Base-by-base conservation (phyloP, 192 early-diverging fungal species). In the Coemansia nantahalensis region DNA sequence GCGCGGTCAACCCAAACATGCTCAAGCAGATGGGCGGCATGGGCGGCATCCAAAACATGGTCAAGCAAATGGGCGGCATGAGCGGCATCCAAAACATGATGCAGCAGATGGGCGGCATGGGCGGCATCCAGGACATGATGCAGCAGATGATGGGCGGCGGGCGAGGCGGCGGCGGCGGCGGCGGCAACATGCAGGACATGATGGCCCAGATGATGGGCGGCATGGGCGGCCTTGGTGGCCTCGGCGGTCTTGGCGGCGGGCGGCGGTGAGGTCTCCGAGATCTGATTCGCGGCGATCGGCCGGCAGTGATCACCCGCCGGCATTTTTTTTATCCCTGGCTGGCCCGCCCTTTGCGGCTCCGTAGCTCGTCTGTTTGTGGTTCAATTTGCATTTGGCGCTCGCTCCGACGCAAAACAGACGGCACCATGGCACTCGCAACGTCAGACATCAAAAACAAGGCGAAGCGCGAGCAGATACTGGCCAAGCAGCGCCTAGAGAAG, bases 401-500 rank as follows among this genome's bases (percentile, higher is more conserved):
- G 26, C 26, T 5, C 26, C 3, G 26, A 7, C 26, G 26, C 26
- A 7, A 7, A 28, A 28, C 4, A 7, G 26, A 28, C n/a, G 26
- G 26, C 26, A 28, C 31, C 19, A 47, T 47, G 45, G 11, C 14
- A 17, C 19, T 47, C 23, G 34, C 30, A 49, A 51, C 58, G 23
- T 67, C 82, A 15, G 76, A 82, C 39, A 83, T 91, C 65, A 82
- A 83, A 63, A 95, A 95, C 78, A 92, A 91, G 65, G 77, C 79
- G 41, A 94, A 93, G 79, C 80, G 95, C 53, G 85, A 84, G 47
- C 83, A 91, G 60, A 69, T 95, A 1, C 89, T 80, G 54, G 76
- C 80, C 48, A 88, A 88, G 54, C 76, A 83, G 37, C 89, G 85
- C 37, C 46, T 68, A 14, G 87, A 84, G 28, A 93, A 94, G 68